These are phyloP conservation scores for Pseudozyma tsukubaensis DNA, from an alignment of 1,284 basidiomycete genomes.

Conservation along the genomic window DNA sequence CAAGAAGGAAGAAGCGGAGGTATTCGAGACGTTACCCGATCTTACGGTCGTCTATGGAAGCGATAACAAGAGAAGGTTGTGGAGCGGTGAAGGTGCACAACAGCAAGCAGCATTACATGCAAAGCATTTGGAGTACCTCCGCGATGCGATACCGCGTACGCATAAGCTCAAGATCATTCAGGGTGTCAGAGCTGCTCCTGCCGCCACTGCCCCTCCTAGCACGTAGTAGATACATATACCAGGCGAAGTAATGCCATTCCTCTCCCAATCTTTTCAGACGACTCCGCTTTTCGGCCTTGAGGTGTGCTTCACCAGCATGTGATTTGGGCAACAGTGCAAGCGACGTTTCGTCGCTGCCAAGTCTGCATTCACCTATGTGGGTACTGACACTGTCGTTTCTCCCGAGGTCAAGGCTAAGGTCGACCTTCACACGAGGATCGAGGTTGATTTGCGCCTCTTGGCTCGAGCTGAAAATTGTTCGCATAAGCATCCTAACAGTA, in stretches of 20 bases:
- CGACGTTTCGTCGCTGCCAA: too few species aligned
- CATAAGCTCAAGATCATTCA: constrained; percentile 60
- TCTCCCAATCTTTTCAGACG: too few species aligned
- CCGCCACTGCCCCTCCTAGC: constrained; percentile 3
- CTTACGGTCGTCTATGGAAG: constrained; percentile 86
- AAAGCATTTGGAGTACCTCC: constrained; percentile 89
- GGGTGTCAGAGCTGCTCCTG: constrained; percentile 27
- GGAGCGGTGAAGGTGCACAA: constrained; percentile 85
- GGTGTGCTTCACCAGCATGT: too few species aligned
- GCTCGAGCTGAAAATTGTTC: too few species aligned
- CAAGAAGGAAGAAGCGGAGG: background rate
- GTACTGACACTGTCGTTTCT: constrained; percentile 86
- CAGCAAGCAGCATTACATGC: constrained; percentile 84
- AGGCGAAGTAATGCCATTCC: background rate
- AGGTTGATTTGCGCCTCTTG: too few species aligned
- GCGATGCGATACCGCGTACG: constrained; percentile 71
- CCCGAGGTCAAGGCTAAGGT: constrained; percentile 77
- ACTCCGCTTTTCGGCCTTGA: too few species aligned
- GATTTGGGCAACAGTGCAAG: too few species aligned
- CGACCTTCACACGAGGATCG: too few species aligned
- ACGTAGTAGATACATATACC: background rate
- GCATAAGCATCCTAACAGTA: too few species aligned
- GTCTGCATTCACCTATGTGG: constrained; percentile 85
- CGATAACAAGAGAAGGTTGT: constrained; percentile 77
- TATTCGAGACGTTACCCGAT: constrained; percentile 77